Evolutionary conservation across 148 eudicot genomes (phyloP), one percentile per base, ranked within the genome.

Genomic region (Diospyros kaki): DNA sequence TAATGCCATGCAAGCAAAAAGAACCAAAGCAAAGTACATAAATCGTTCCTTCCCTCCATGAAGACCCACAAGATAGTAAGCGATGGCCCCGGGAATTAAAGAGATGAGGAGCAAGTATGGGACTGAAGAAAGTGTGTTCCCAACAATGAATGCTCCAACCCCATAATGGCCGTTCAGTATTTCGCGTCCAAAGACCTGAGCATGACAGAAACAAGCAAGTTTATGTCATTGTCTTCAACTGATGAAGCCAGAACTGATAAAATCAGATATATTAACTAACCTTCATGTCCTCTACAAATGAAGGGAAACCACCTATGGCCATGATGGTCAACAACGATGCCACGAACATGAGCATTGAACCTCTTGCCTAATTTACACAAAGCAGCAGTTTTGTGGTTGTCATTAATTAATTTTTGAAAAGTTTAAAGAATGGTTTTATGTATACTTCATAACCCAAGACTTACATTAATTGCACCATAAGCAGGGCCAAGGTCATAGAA

Each of bases 201-300:
- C 7, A 50, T 18, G 3, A 61, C n/a, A 48, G n/a, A 41, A 45
- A 43, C 0, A 2, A 46, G 12, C 9, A 5, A 52, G 28, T 10
- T 28, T 15, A 10, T 15, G 6, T 59, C 2, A 4, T n/a, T n/a
- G 17, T 4, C 52, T 48, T 48, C 52, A 48, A 0, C 8, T 4
- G 52, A 48, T 28, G 28, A 28, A 28, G 28, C 28, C 28, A 60
- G 12, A 55, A 55, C 3, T 55, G 59, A 9, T 55, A 55, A 13
- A 9, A 13, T 5, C 12, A 6, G 59, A 13, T 55, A 55, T 6
- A 2, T 11, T 14, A 18, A 38, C 54, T 41, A 6, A 82, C 88
- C 81, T 86, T 86, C 81, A 86, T 78, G 52, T 86, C 89, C 64
- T 86, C 83, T 44, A 83, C 81, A 42, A 86, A 86, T 9, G 89